phyloP scores from a whole-genome alignment of 495 filamentous ascomycete genomes.

The Neurospora sp. region DNA sequence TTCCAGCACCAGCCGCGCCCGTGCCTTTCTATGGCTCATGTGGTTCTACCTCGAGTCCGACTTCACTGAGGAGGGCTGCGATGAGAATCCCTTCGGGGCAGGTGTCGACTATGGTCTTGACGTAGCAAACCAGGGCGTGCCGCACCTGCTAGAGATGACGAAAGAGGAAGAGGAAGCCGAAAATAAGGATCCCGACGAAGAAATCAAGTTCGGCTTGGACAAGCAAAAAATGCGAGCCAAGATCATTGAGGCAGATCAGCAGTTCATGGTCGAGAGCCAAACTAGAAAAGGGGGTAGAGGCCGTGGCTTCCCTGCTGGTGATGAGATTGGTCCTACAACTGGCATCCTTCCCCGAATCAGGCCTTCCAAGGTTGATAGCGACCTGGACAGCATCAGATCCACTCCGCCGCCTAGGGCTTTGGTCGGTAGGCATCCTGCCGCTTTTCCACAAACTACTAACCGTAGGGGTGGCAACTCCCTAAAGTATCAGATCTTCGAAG shows the following conservation, averaged over 20 bases:
- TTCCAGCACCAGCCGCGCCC: slow-evolving; percentile 74
- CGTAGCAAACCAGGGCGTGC: slow-evolving; percentile 67
- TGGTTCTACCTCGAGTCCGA: slow-evolving; percentile 99
- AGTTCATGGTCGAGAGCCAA: slow-evolving; percentile 39
- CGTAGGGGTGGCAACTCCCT: slow-evolving; percentile 38
- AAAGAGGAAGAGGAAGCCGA: slow-evolving; percentile 49
- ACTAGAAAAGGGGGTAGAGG: slow-evolving; percentile 28
- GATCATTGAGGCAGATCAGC: slow-evolving; percentile 46
- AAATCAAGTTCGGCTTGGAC: slow-evolving; percentile 73
- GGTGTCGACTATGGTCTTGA: slow-evolving; percentile 55
- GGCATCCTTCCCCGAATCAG: slow-evolving; percentile 41
- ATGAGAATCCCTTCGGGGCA: slow-evolving; percentile 80
- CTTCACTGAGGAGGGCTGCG: slow-evolving; percentile 70
- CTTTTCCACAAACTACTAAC: slow-evolving; percentile 22
- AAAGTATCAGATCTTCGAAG: slow-evolving; percentile 41
- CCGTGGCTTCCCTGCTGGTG: slow-evolving; percentile 27
- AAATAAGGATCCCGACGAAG: slow-evolving; percentile 83
- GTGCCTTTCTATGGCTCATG: slow-evolving; percentile 93
- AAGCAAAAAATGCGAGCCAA: slow-evolving; percentile 80
- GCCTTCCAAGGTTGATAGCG: slow-evolving; percentile 47
- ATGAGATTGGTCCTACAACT: slow-evolving; percentile 54
- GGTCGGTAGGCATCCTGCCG: slow-evolving; percentile 24
- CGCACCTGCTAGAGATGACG: slow-evolving; percentile 58
- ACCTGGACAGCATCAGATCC: slow-evolving; percentile 47
- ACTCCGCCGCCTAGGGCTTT: slow-evolving; percentile 45